Evolutionary conservation across 1,139 yeast species (phyloP).

Genomic region (Zygoascus hellenicus): DNA sequence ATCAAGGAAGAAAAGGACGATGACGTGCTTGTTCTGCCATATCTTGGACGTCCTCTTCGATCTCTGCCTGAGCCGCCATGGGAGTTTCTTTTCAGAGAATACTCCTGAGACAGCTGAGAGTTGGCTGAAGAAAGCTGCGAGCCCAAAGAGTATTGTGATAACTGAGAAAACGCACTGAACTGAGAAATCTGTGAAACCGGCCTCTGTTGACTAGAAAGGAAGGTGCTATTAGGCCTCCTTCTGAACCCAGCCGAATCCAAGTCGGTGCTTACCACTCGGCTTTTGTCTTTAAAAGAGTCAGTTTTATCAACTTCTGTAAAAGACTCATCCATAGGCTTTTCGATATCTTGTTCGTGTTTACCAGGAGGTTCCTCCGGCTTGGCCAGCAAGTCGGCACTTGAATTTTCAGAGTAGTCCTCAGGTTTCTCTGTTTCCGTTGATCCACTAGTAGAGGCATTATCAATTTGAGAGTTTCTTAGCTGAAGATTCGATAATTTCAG

Average conservation of each 20-base stretch:
- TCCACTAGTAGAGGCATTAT: background rate
- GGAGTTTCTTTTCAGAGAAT: conserved; percentile 7
- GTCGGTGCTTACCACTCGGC: background rate
- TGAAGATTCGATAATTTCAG: conserved; percentile 9
- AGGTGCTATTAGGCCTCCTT: conserved; percentile 6
- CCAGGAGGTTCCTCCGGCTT: too few relatives aligned
- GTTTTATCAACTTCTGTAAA: background rate
- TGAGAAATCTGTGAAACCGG: conserved; percentile 67
- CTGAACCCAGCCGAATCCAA: background rate
- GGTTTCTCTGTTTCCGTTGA: background rate
- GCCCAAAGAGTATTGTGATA: conserved; percentile 43
- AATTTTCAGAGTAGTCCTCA: background rate
- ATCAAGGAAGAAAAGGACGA: conserved; percentile 32
- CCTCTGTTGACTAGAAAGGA: conserved; percentile 29
- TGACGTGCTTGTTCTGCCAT: conserved; percentile 30
- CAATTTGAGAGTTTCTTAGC: background rate
- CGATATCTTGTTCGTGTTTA: too few relatives aligned
- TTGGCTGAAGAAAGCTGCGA: conserved; percentile 26
- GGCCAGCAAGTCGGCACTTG: too few relatives aligned
- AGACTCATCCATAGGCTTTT: background rate
- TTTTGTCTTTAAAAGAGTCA: background rate
- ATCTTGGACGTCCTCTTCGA: conserved; percentile 20
- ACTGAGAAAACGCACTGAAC: conserved; percentile 48
- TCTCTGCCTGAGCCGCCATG: conserved; percentile 12
- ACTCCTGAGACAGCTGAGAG: conserved; percentile 23